These are phyloP conservation scores for Pilaira anomala DNA, from an alignment of 192 early-diverging fungal species.

Conservation along the genomic window DNA sequence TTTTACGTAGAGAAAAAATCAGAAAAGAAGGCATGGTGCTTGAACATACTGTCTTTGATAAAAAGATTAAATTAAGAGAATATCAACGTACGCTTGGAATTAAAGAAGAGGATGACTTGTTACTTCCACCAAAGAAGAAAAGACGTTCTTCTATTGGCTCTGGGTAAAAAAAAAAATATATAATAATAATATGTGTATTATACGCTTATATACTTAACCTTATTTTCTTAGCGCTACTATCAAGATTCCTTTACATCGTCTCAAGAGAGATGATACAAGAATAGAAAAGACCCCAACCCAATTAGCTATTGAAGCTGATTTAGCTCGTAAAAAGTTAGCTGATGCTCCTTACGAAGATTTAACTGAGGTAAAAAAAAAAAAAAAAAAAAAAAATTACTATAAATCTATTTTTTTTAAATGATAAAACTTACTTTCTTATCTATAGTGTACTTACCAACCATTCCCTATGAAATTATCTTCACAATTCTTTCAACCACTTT, in stretches of 20 bases:
- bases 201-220: not conserved
- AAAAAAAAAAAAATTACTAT: not conserved
- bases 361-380: constrained; percentile 58
- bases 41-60: constrained; percentile 50
- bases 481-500: constrained; percentile 36
- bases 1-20: constrained; percentile 61
- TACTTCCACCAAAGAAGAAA: constrained; percentile 31
- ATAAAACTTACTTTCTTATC: constrained; percentile 5
- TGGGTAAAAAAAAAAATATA: constrained; percentile 36
- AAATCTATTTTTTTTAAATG: constrained; percentile 6
- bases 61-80: constrained; percentile 27
- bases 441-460: constrained; percentile 51
- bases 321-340: constrained; percentile 50
- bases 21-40: constrained; percentile 59
- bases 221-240: constrained; percentile 47
- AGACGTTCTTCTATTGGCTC: constrained; percentile 32
- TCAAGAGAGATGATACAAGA: constrained; percentile 41
- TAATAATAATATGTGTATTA: no score
- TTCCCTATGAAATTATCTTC: constrained; percentile 36
- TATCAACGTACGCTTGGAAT: constrained; percentile 32
- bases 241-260: constrained; percentile 53
- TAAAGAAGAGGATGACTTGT: constrained; percentile 31
- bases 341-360: constrained; percentile 68
- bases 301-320: constrained; percentile 49
- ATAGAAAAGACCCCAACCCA: constrained; percentile 40